Conservation (phyloP, 2,329 filamentous ascomycete species). For the Alternaria incomplexa region DNA sequence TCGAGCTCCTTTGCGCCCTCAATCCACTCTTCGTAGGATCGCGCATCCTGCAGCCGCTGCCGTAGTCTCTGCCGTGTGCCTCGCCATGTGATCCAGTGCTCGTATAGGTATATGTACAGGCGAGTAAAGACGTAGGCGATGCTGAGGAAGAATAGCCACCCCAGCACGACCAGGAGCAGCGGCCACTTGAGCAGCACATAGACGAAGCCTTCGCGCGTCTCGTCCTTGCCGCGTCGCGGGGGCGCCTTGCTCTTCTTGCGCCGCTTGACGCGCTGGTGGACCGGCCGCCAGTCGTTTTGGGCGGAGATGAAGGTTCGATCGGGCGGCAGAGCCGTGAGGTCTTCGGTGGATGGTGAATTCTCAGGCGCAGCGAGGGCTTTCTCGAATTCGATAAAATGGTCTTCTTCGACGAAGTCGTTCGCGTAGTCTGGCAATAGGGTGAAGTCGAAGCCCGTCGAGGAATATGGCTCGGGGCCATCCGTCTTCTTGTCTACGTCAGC, state of each 20-base stretch:
- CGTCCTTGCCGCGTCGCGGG: constrained; percentile 69
- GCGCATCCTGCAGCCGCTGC: constrained; percentile 71
- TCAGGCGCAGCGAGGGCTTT: constrained; percentile 84
- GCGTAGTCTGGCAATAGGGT: constrained; percentile 78
- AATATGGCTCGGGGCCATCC: constrained; percentile 66
- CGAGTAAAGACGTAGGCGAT: constrained; percentile 79
- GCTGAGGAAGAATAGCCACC: constrained; percentile 79
- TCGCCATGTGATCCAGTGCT: constrained; percentile 89
- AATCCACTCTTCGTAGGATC: constrained; percentile 84
- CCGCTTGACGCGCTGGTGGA: constrained; percentile 71
- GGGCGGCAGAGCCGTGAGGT: constrained; percentile 55
- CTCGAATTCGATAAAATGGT: constrained; percentile 79
- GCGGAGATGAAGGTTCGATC: constrained; percentile 75
- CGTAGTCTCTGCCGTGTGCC: constrained; percentile 76
- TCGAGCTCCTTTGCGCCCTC: constrained; percentile 80
- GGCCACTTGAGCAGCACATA: constrained; percentile 94
- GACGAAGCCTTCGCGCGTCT: constrained; percentile 91
- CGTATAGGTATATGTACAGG: constrained; percentile 90
- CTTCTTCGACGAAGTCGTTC: constrained; percentile 74
- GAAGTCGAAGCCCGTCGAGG: constrained; percentile 69
- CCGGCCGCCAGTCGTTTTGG: constrained; percentile 93
- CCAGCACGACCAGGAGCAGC: constrained; percentile 76
- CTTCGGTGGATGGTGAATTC: constrained; percentile 67
- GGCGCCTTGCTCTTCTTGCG: constrained; percentile 46
- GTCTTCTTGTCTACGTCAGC: constrained; percentile 54